Conservation (phyloP, 805 yeast genomes). For the Candida chilensis region DNA sequence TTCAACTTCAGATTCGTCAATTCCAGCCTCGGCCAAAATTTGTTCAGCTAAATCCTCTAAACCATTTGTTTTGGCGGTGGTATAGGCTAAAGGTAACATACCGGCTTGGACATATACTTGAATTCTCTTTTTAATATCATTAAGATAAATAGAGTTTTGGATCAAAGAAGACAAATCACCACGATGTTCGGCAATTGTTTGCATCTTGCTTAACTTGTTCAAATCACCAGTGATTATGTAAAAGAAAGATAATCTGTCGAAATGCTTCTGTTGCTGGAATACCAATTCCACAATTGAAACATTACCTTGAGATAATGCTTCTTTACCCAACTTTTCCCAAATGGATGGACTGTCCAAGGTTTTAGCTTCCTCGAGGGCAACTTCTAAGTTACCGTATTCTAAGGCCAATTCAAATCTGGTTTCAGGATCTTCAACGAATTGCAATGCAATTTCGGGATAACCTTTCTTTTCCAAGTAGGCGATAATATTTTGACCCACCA, state of each 20-base stretch:
- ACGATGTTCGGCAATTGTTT: constrained; percentile 81
- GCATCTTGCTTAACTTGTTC: constrained; percentile 73
- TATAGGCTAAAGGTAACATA: constrained; percentile 81
- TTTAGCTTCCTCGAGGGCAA: constrained; percentile 86
- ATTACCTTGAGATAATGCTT: constrained; percentile 87
- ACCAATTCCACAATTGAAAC: constrained; percentile 76
- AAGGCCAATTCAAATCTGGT: constrained; percentile 92
- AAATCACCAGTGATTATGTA: constrained; percentile 79
- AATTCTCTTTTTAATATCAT: constrained; percentile 69
- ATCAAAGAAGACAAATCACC: constrained; percentile 72
- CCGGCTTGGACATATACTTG: constrained; percentile 71
- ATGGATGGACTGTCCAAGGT: constrained; percentile 55
- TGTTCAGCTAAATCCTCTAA: constrained; percentile 65
- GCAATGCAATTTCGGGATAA: constrained; percentile 94
- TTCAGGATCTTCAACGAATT: constrained; percentile 94
- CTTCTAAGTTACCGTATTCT: constrained; percentile 82
- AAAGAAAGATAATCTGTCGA: constrained; percentile 85
- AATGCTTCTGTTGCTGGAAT: constrained; percentile 76
- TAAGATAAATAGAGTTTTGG: constrained; percentile 73
- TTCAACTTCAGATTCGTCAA: constrained; percentile 51
- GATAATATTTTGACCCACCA: constrained; percentile 96
- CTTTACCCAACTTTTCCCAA: constrained; percentile 80
- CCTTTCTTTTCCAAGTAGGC: constrained; percentile 93
- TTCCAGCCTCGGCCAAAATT: constrained; percentile 62
- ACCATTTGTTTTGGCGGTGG: constrained; percentile 84